Conservation (phyloP, 305 asterid species). For the Solanum hybrid region DNA sequence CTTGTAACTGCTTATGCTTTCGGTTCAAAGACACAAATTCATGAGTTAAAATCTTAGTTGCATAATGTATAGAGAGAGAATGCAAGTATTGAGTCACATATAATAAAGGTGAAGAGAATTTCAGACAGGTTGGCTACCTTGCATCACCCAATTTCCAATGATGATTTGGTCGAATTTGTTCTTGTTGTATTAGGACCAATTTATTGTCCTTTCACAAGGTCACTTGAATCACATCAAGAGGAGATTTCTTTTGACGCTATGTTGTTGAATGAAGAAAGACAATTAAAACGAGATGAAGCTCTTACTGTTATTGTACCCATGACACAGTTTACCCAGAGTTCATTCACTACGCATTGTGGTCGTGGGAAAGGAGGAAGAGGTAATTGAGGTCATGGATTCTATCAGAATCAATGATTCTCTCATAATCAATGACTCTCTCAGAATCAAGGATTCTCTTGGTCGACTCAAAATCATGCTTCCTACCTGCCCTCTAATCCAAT, state of each 20-base stretch:
- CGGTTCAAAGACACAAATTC: not conserved
- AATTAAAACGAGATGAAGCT: not conserved
- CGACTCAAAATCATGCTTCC: not conserved
- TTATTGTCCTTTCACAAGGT: not conserved
- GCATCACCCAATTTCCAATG: not conserved
- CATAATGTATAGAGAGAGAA: not conserved
- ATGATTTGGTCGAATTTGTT: not conserved
- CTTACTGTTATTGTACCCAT: not conserved
- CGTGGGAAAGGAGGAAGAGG: not conserved
- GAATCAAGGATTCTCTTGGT: not conserved
- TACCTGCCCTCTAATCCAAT: not conserved
- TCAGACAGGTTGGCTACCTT: not conserved
- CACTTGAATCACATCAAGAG: not conserved
- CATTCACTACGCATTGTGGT: not conserved
- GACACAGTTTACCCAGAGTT: not conserved
- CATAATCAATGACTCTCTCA: too few species aligned
- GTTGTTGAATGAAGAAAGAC: not conserved
- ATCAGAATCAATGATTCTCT: not conserved
- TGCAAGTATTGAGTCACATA: not conserved
- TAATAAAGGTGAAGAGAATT: not conserved
- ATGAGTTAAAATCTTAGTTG: not conserved
- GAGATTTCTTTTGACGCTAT: not conserved
- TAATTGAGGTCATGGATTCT: not conserved
- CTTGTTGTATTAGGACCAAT: not conserved
- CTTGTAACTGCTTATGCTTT: not conserved